phyloP scores from a whole-genome alignment of 1,284 basidiomycete species.

The Meripilus lineatus region DNA sequence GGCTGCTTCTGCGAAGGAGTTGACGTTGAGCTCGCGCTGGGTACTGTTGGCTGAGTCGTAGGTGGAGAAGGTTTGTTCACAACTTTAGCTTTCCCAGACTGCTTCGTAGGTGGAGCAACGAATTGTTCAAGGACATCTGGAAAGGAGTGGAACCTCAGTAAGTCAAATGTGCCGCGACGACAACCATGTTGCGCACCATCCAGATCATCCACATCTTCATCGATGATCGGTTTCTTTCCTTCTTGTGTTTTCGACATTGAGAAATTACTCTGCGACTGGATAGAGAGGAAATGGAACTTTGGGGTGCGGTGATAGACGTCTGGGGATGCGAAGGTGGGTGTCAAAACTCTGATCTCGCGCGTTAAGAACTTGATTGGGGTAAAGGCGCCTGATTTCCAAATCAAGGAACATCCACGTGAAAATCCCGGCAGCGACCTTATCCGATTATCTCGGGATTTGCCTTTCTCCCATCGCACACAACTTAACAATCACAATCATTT shows the following conservation, averaged over 20 bases:
- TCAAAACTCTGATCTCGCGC: too few relatives aligned
- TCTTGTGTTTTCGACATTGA: not conserved
- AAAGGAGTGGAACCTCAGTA: slow-evolving; percentile 3
- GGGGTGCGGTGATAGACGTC: too few relatives aligned
- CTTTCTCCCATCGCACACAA: too few relatives aligned
- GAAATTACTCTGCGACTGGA: not conserved
- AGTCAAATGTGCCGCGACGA: not conserved
- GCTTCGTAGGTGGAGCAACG: slow-evolving; percentile 17
- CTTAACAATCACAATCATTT: too few relatives aligned
- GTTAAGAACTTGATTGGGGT: too few relatives aligned
- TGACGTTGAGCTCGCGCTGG: slow-evolving; percentile 25
- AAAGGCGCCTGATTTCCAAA: too few relatives aligned
- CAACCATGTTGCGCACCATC: slow-evolving; percentile 45
- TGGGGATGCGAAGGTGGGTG: too few relatives aligned
- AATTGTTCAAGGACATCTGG: slow-evolving; percentile 57
- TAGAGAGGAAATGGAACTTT: too few relatives aligned
- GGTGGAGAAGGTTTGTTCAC: slow-evolving; percentile 18
- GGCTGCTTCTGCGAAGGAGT: slow-evolving; percentile 18
- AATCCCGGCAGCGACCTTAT: too few relatives aligned
- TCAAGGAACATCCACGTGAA: too few relatives aligned
- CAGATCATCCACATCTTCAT: slow-evolving; percentile 72
- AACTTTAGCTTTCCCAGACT: slow-evolving; percentile 18
- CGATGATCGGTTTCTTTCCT: slow-evolving; percentile 27
- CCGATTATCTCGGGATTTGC: too few relatives aligned
- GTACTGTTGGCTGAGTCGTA: slow-evolving; percentile 20